phyloP scores from a whole-genome alignment of 495 filamentous ascomycete genomes.

The Lasiosphaeris hirsuta region DNA sequence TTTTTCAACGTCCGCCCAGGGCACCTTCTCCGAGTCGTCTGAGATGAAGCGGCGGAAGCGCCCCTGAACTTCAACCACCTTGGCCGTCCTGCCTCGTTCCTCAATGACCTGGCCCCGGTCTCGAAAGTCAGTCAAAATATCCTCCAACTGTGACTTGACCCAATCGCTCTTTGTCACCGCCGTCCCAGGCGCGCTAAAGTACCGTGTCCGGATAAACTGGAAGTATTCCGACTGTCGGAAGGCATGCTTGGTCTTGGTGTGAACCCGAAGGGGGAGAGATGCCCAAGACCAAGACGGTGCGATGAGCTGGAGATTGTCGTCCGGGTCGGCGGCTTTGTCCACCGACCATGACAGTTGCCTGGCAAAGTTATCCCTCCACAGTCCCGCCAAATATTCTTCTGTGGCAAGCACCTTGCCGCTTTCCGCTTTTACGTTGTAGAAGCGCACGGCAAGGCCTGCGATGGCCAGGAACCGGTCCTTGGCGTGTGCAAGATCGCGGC shows the following conservation, averaged over 20 bases:
- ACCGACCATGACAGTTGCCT: slow-evolving; percentile 31
- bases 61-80: slow-evolving; percentile 23
- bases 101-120: slow-evolving; percentile 19
- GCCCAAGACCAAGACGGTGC: slow-evolving; percentile 35
- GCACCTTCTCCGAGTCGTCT: slow-evolving; percentile 11
- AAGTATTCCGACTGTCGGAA: slow-evolving; percentile 25
- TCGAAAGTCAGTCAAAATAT: neutral
- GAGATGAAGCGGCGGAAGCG: slow-evolving; percentile 28
- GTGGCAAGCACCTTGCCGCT: slow-evolving; percentile 14
- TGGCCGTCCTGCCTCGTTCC: slow-evolving; percentile 23
- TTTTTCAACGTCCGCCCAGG: slow-evolving; percentile 24
- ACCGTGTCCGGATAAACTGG: slow-evolving; percentile 13
- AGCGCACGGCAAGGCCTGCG: slow-evolving; percentile 31
- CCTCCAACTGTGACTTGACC: neutral
- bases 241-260: slow-evolving; percentile 18
- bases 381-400: slow-evolving; percentile 29
- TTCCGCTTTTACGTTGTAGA: slow-evolving; percentile 29
- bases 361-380: slow-evolving; percentile 31
- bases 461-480: slow-evolving; percentile 32
- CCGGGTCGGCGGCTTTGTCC: slow-evolving; percentile 13
- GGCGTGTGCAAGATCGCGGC: slow-evolving; percentile 25
- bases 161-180: neutral
- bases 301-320: slow-evolving; percentile 21
- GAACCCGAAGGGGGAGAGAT: slow-evolving; percentile 23
- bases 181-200: slow-evolving; percentile 1